Percentiles rank a stretch among this genome's conserved stretches.
These are phyloP conservation scores for Trichoderma simmonsii DNA, from an alignment of 2,329 filamentous ascomycete genomes.

Conservation along the genomic window DNA sequence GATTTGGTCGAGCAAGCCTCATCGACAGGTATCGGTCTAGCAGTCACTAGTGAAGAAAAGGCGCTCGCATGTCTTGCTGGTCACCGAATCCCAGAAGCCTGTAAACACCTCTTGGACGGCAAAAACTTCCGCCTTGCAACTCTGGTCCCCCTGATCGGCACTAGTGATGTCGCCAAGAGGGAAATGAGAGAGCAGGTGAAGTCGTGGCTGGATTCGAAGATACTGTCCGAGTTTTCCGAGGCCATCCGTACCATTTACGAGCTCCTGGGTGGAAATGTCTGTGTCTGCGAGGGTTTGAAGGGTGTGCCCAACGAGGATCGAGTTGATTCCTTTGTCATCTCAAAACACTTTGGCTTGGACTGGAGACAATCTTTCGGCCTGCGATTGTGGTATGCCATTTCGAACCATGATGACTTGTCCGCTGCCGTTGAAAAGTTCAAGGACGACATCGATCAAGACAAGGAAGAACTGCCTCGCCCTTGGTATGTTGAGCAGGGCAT, in stretches of 20 bases:
- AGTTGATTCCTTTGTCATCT: slow-evolving; percentile 74
- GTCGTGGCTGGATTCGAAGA: slow-evolving; percentile 78
- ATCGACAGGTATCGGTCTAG: slow-evolving; percentile 53
- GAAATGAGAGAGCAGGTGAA: slow-evolving; percentile 78
- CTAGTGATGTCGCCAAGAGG: slow-evolving; percentile 63
- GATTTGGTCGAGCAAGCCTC: slow-evolving; percentile 61
- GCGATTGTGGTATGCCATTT: slow-evolving; percentile 82
- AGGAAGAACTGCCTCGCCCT: slow-evolving; percentile 69
- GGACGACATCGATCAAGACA: slow-evolving; percentile 67
- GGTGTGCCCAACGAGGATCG: slow-evolving; percentile 74
- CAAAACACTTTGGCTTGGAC: slow-evolving; percentile 77
- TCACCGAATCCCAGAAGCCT: slow-evolving; percentile 78
- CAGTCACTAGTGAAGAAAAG: slow-evolving; percentile 71
- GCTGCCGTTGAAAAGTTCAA: slow-evolving; percentile 71
- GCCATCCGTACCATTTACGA: slow-evolving; percentile 85
- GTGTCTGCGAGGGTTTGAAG: slow-evolving; percentile 74
- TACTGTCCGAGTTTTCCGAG: slow-evolving; percentile 83
- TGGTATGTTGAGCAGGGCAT: slow-evolving; percentile 64
- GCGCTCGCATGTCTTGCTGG: slow-evolving; percentile 77
- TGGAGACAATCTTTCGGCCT: slow-evolving; percentile 94
- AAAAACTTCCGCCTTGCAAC: slow-evolving; percentile 82
- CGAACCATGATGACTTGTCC: slow-evolving; percentile 64
- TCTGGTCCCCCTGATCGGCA: slow-evolving; percentile 77
- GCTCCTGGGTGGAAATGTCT: slow-evolving; percentile 82
- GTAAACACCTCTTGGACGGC: slow-evolving; percentile 70